phyloP scores from a whole-genome alignment of 805 yeast genomes.

The Cyberlindnera japonica region DNA sequence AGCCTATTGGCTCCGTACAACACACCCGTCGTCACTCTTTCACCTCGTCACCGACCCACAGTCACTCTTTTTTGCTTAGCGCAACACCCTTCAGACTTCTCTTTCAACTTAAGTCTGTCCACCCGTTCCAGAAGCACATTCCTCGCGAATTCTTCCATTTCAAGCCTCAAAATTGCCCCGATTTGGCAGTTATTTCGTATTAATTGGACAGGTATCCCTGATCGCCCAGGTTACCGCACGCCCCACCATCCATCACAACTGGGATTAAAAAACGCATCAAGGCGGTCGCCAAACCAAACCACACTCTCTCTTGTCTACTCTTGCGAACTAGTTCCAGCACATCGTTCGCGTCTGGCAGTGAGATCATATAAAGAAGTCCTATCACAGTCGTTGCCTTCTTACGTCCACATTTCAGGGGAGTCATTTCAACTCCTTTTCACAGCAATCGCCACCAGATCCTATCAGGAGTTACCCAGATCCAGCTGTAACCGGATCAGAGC shows the following conservation, averaged over 20 bases:
- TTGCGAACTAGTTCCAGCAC: neutral
- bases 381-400: neutral
- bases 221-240: constrained; percentile 13
- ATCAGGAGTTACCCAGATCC: neutral
- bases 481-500: neutral
- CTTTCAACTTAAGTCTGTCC: neutral
- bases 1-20: neutral
- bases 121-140: neutral
- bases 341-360: neutral
- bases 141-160: constrained; percentile 1
- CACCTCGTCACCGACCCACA: neutral
- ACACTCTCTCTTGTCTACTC: neutral
- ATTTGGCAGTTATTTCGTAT: constrained; percentile 4
- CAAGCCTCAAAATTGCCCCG: constrained; percentile 2
- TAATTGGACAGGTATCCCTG: constrained; percentile 4
- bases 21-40: too few species aligned
- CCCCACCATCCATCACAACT: neutral
- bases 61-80: constrained; percentile 1
- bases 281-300: neutral
- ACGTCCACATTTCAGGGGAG: neutral
- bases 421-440: neutral
- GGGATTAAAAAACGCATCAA: neutral
- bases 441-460: constrained; percentile 2
- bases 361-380: neutral
- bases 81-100: neutral